phyloP scores from a whole-genome alignment of 139 green algal species.

The Chlorella sp. region DNA sequence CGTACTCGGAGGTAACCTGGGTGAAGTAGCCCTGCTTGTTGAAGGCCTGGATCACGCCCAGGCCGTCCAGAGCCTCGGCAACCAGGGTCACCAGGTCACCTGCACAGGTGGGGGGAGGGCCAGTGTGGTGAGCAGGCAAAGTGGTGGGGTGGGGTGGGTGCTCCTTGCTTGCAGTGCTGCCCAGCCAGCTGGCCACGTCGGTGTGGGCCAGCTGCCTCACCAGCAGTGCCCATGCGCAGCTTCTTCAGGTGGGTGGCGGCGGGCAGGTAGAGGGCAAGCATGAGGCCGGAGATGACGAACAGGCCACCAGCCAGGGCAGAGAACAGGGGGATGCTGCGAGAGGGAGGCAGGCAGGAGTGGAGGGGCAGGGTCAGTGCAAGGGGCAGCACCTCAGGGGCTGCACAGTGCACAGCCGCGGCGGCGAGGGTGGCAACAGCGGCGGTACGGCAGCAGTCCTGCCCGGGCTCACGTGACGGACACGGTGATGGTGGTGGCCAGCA shows the following conservation, averaged over 20 bases:
- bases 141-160: too few relatives aligned
- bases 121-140: too few relatives aligned
- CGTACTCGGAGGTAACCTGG: conserved; percentile 44
- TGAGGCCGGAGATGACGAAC: conserved; percentile 57
- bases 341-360: too few relatives aligned
- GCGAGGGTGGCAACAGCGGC: too few relatives aligned
- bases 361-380: too few relatives aligned
- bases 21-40: conserved; percentile 71
- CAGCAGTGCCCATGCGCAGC: conserved; percentile 45
- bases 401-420: too few relatives aligned
- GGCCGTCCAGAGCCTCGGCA: conserved; percentile 69
- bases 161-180: too few relatives aligned
- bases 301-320: conserved; percentile 58
- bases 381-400: too few relatives aligned
- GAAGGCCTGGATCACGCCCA: conserved; percentile 65
- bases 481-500: conserved; percentile 69
- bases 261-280: conserved; percentile 67
- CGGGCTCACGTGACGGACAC: conserved; percentile 55
- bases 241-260: conserved; percentile 70
- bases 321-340: conserved; percentile 59
- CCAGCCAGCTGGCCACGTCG: too few relatives aligned
- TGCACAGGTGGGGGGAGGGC: not conserved
- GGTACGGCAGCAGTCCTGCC: too few relatives aligned
- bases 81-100: conserved; percentile 66
- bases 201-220: too few relatives aligned